phyloP scores from a whole-genome alignment of 148 eudicot genomes.

The Vaccinium macrocarpon region DNA sequence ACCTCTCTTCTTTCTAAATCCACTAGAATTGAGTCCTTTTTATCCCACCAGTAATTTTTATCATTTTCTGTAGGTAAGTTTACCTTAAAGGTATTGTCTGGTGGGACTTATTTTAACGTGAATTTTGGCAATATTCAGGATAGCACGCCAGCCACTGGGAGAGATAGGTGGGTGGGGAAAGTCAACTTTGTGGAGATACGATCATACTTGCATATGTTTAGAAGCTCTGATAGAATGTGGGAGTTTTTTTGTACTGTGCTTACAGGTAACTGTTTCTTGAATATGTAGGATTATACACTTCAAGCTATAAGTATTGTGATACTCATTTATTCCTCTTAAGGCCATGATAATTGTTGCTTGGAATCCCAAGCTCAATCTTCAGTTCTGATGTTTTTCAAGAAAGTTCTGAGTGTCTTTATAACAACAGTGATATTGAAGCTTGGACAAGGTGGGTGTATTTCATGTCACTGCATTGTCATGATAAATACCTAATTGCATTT shows the following conservation, averaged over 20 bases:
- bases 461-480: slow-evolving; percentile 8
- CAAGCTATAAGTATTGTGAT: not conserved
- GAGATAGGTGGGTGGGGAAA: slow-evolving; percentile 84
- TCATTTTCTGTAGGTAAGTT: not conserved
- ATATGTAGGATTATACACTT: not conserved
- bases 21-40: not conserved
- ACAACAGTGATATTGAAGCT: slow-evolving; percentile 93
- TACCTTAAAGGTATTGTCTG: not conserved
- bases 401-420: slow-evolving; percentile 86
- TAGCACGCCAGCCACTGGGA: slow-evolving; percentile 29
- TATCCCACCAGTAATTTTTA: not conserved
- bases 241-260: slow-evolving; percentile 83
- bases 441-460: slow-evolving; percentile 56
- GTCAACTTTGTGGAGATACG: slow-evolving; percentile 96
- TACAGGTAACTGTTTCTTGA: slow-evolving; percentile 56
- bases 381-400: slow-evolving; percentile 59
- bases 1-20: not conserved
- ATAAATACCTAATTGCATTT: not conserved
- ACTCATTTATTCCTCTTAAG: slow-evolving; percentile 33
- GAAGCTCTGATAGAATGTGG: slow-evolving; percentile 99
- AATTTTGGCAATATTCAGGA: slow-evolving; percentile 43
- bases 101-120: not conserved
- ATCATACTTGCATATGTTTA: slow-evolving; percentile 85
- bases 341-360: slow-evolving; percentile 98
- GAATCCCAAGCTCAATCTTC: slow-evolving; percentile 70